These are phyloP conservation scores for Cardiospermum halicacabum DNA, from an alignment of 345 rosid genomes.

Conservation along the genomic window DNA sequence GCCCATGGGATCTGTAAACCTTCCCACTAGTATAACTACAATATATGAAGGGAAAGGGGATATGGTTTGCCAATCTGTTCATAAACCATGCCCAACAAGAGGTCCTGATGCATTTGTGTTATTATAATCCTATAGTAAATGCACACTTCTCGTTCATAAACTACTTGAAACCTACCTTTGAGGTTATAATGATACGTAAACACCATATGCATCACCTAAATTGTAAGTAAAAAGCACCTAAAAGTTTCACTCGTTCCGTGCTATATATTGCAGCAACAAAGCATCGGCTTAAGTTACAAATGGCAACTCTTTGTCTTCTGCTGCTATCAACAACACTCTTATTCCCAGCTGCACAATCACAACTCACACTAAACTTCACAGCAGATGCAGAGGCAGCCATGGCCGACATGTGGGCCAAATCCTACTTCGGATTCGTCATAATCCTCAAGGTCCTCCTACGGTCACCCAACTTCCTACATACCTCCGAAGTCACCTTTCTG, in stretches of 20 bases:
- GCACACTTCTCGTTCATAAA: slow-evolving; percentile 1
- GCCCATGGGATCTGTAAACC: no score
- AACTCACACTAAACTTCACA: slow-evolving; percentile 16
- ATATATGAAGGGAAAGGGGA: no score
- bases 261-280: not conserved
- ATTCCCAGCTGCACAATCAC: slow-evolving; percentile 14
- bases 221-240: not conserved
- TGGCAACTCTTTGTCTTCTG: slow-evolving; percentile 24
- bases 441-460: slow-evolving; percentile 31
- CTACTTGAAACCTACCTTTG: slow-evolving; percentile 1
- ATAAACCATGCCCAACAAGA: no score
- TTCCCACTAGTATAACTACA: no score
- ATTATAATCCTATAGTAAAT: no score
- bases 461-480: slow-evolving; percentile 3
- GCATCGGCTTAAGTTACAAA: not conserved
- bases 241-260: not conserved
- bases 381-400: slow-evolving; percentile 30
- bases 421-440: slow-evolving; percentile 40
- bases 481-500: slow-evolving; percentile 26
- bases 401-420: slow-evolving; percentile 30
- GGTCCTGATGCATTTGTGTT: no score
- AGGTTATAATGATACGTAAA: not conserved
- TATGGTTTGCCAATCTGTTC: no score
- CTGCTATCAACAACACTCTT: slow-evolving; percentile 26
- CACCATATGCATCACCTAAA: not conserved